Evolutionary conservation across 1,284 basidiomycete species (phyloP), one percentile per base, ranked within the genome.

Genomic region (Cronartium quercuum): DNA sequence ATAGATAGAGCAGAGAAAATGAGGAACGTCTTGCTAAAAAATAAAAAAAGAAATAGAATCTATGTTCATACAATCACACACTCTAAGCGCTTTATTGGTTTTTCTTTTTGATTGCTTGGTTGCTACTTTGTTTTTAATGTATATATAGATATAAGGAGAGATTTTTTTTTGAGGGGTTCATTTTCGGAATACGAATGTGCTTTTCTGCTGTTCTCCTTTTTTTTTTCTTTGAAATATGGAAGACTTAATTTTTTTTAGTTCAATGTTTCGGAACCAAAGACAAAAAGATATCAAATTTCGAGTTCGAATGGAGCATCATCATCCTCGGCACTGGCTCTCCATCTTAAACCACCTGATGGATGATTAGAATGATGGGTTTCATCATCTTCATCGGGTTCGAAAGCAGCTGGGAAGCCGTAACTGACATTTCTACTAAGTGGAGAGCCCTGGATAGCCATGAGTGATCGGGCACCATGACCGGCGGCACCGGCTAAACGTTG

Each of bases 251-350:
- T 44, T 44, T 44, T 44, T 44, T 44, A 9, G 9, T 44, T 44
- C 18, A 44, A n/a, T n/a, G n/a, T n/a, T n/a, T n/a, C n/a, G n/a
- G n/a, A n/a, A n/a, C n/a, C n/a, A n/a, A n/a, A n/a, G n/a, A n/a
- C n/a, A n/a, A n/a, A 44, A 21, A 13, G 21, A 3, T 5, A 51
- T 68, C 35, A 73, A 62, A 73, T 73, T 58, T 73, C 70, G 12
- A 73, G 66, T 66, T 63, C 41, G 47, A 73, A 73, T 3, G 70
- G 70, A 41, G 70, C 38, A 24, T 73, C 70, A 57, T 73, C 70
- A 29, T 73, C 70, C 15, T 51, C 47, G 47, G 10, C 21, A 18
- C 42, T 44, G 42, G 18, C 18, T 44, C 42, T 44, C 9, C 5
- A 18, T 51, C 4, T 51, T 3, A 51, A 51, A 5, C 47, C 15